These are phyloP conservation scores for Tillandsia leiboldiana DNA, from an alignment of 176 grass and related monocot genomes.

Conservation along the genomic window DNA sequence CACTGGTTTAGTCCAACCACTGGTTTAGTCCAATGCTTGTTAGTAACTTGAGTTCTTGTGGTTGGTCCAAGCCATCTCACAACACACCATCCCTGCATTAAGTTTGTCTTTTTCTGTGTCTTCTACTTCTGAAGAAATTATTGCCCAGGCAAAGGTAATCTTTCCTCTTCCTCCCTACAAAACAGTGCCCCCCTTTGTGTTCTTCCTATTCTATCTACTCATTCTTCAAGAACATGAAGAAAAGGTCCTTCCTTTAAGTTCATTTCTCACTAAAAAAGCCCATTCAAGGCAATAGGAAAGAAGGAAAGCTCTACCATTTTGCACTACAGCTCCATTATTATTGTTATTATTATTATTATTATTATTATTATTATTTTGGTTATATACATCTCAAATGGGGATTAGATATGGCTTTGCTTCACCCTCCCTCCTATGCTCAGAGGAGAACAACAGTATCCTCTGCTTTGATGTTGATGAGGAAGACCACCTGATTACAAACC, in stretches of 20 bases:
- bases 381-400: slow-evolving; percentile 27
- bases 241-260: slow-evolving; percentile 1
- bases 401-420: slow-evolving; percentile 61
- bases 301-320: not conserved
- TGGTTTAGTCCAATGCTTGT: too few species aligned
- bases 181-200: not conserved
- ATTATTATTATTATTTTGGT: too few species aligned
- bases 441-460: slow-evolving; percentile 73
- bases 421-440: slow-evolving; percentile 71
- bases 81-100: too few species aligned
- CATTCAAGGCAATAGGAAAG: slow-evolving; percentile 1
- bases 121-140: too few species aligned
- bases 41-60: too few species aligned
- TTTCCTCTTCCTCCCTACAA: not conserved
- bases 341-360: too few species aligned
- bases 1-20: too few species aligned
- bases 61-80: too few species aligned
- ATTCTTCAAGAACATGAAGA: not conserved
- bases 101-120: too few species aligned
- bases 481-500: slow-evolving; percentile 5
- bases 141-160: not conserved
- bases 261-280: not conserved
- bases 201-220: not conserved
- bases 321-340: not conserved
- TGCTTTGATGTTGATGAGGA: slow-evolving; percentile 52